Evolutionary conservation across 331 rosid genomes (phyloP), one percentile per base, ranked within the genome.

Genomic region (Telfairia occidentalis): DNA sequence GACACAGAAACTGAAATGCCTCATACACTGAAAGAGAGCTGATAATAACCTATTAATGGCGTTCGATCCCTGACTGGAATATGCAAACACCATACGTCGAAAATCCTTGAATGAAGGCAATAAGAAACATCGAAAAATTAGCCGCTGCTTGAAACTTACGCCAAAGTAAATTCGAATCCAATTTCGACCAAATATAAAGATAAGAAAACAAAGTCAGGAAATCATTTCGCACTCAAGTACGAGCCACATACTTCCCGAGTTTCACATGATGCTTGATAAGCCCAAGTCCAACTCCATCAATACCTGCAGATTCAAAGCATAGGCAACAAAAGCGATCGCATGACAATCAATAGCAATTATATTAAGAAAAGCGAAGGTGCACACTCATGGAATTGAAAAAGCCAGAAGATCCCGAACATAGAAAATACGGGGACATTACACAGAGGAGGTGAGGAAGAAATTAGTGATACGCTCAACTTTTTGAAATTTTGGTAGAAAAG

Each of bases 21-120:
- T 12, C 5, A 42, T 28, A 70, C 23, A 35, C 28, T 11, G 37
- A 21, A 32, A 50, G 42, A 43, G 60, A 77, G 75, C 57, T 42
- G 34, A 74, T 45, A 30, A 66, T 77, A 35, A 94, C 97, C 96
- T 80, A 82, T 64, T 82, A 91, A 88, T 75, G 88, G 77, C 60
- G 97, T 91, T 75, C 96, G 87, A 83, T 94, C 96, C 81, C 70
- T 78, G 15, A 82, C 88, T 16, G 98, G 96, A 82, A 90, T 88
- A 82, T 94, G 98, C 89, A 94, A 85, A 90, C 98, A 89, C 92
- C 92, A 88, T 71, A 87, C n/a, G 40, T 94, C 88, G 81, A 88
- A 94, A 50, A 88, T 78, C 88, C 97, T 94, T 78, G 86, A 85
- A 73, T 57, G 78, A 81, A 74, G 37, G 42, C 74, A 69, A 34